Evolutionary conservation across 148 eudicot genomes (phyloP).

Genomic region (Persicaria tinctoria): DNA sequence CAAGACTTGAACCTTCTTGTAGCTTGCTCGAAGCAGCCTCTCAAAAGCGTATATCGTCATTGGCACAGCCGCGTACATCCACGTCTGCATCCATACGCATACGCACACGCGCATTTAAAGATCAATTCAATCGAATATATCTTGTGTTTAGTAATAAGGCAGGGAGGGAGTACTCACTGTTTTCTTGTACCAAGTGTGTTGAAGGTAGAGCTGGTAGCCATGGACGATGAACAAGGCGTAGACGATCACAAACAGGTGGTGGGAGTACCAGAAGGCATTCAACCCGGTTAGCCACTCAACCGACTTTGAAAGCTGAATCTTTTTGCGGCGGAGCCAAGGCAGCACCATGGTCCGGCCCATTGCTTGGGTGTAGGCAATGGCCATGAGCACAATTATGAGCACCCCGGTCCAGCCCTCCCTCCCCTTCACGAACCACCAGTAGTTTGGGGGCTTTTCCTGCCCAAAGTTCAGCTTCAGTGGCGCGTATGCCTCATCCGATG

Average conservation of each 20-base stretch:
- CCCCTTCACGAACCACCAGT: conserved; percentile 48
- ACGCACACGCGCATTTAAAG: neutral
- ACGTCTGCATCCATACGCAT: conserved; percentile 19
- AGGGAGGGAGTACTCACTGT: neutral
- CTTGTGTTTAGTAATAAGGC: neutral
- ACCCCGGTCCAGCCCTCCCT: conserved; percentile 50
- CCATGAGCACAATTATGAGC: conserved; percentile 38
- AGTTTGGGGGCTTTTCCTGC: conserved; percentile 22
- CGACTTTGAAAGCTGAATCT: conserved; percentile 27
- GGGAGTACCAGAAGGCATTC: conserved; percentile 29
- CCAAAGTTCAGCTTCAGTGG: conserved; percentile 36
- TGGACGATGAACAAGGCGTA: conserved; percentile 38
- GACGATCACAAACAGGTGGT: conserved; percentile 49
- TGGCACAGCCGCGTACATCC: conserved; percentile 55
- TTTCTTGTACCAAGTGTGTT: conserved; percentile 36
- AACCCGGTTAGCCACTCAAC: conserved; percentile 30
- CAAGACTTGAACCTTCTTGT: neutral
- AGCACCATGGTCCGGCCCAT: conserved; percentile 38
- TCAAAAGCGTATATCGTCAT: conserved; percentile 33
- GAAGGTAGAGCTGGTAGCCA: conserved; percentile 36
- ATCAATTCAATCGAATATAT: neutral
- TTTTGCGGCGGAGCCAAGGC: conserved; percentile 17
- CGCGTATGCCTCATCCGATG: conserved; percentile 30
- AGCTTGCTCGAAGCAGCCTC: conserved; percentile 32
- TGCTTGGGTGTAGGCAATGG: conserved; percentile 28